Conservation (phyloP, 306 rosid species). For the Acacia confusa region DNA sequence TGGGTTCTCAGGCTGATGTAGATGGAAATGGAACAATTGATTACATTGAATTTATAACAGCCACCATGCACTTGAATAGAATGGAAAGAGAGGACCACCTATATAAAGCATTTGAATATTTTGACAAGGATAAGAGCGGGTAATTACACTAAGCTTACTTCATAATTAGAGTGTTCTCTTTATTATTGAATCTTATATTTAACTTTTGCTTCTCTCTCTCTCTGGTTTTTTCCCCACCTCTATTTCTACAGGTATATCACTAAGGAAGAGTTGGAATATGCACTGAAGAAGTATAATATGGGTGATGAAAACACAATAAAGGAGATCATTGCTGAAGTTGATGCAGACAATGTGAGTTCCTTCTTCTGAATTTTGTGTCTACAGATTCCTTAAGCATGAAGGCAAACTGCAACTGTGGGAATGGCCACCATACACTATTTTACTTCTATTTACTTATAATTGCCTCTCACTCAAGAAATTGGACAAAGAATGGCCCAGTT, state of each 20-base stretch:
- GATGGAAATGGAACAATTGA: slow-evolving; percentile 94
- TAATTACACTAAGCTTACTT: slow-evolving; percentile 28
- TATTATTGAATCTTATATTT: background rate
- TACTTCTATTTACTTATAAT: background rate
- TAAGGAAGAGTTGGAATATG: slow-evolving; percentile 81
- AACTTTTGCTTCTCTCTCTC: background rate
- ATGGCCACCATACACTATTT: background rate
- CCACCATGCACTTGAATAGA: slow-evolving; percentile 92
- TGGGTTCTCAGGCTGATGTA: slow-evolving; percentile 81
- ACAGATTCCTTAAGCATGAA: background rate
- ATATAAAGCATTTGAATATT: slow-evolving; percentile 91
- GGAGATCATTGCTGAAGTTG: slow-evolving; percentile 97
- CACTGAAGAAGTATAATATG: slow-evolving; percentile 88
- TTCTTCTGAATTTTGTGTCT: background rate
- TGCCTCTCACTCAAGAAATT: background rate
- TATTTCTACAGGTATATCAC: slow-evolving; percentile 67
- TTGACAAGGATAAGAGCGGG: slow-evolving; percentile 96
- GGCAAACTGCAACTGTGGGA: background rate
- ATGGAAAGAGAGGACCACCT: slow-evolving; percentile 96
- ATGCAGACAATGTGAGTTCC: slow-evolving; percentile 70
- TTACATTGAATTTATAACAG: slow-evolving; percentile 93
- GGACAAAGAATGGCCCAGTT: background rate
- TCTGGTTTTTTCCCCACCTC: background rate
- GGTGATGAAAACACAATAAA: slow-evolving; percentile 90
- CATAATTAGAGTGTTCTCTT: background rate